These are phyloP conservation scores for Dentipellis fragilis DNA, from an alignment of 768 basidiomycete genomes.

Conservation along the genomic window DNA sequence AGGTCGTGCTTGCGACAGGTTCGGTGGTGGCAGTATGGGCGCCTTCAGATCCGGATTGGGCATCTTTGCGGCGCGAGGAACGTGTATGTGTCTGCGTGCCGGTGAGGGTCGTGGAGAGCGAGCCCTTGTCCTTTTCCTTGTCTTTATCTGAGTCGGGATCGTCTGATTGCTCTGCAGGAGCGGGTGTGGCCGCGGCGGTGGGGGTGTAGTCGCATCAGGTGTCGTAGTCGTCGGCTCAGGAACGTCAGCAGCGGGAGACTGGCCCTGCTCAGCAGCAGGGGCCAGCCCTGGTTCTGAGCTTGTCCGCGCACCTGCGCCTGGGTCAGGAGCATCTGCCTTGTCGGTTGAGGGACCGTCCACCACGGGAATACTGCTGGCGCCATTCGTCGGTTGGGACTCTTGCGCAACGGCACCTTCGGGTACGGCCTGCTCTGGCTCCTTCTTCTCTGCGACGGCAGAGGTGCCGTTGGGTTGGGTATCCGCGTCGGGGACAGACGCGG, in stretches of 20 bases:
- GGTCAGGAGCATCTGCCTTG: slow-evolving; percentile 12
- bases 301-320: slow-evolving; percentile 1
- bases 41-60: slow-evolving; percentile 24
- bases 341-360: slow-evolving; percentile 8
- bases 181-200: slow-evolving; percentile 19
- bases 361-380: slow-evolving; percentile 1
- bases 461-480: background rate
- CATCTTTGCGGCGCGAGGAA: slow-evolving; percentile 18
- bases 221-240: slow-evolving; percentile 9
- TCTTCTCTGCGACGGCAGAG: background rate
- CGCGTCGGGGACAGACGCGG: background rate
- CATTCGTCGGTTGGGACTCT: background rate
- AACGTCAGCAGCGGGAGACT: slow-evolving; percentile 3
- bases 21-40: slow-evolving; percentile 22
- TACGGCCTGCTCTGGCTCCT: background rate
- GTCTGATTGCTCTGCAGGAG: slow-evolving; percentile 23
- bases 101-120: slow-evolving; percentile 31
- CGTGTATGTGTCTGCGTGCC: slow-evolving; percentile 29
- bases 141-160: slow-evolving; percentile 26
- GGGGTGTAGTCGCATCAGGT: slow-evolving; percentile 6
- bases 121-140: slow-evolving; percentile 37
- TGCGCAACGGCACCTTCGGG: background rate
- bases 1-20: slow-evolving; percentile 11
- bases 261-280: slow-evolving; percentile 12
- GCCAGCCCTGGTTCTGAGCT: slow-evolving; percentile 17